Percentiles rank a stretch among this genome's conserved stretches.
Evolutionary conservation across 495 filamentous ascomycete species (phyloP).

Genomic region (Podospora sp.): DNA sequence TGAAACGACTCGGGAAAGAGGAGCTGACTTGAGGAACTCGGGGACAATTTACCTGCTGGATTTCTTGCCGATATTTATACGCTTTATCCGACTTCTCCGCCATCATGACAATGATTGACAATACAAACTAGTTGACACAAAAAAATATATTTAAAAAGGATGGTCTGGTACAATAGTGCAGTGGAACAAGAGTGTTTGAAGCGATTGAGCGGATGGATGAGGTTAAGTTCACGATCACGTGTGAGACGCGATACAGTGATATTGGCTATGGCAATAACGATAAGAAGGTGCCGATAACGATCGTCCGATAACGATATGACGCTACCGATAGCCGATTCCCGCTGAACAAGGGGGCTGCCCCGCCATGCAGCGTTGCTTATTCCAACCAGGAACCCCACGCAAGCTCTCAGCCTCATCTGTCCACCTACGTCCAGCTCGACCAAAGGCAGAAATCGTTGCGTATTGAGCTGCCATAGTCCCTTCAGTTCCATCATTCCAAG

Average conservation of each 20-base stretch:
- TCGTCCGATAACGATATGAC: not conserved
- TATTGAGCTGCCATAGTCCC: not conserved
- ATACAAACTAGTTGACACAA: not conserved
- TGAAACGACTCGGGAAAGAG: too few relatives aligned
- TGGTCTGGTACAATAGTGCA: not conserved
- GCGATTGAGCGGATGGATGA: not conserved
- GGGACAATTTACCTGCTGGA: slow-evolving; percentile 69
- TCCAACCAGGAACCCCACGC: slow-evolving; percentile 13
- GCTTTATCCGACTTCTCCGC: slow-evolving; percentile 58
- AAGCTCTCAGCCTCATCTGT: slow-evolving; percentile 13
- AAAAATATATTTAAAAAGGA: not conserved
- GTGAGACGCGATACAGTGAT: not conserved
- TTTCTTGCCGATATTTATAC: slow-evolving; percentile 92
- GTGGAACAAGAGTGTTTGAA: not conserved
- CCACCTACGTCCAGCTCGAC: not conserved
- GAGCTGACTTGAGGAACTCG: too few relatives aligned
- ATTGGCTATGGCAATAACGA: not conserved
- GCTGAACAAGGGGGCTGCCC: slow-evolving; percentile 7
- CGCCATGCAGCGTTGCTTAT: slow-evolving; percentile 4
- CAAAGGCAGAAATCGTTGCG: not conserved
- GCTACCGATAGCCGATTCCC: not conserved
- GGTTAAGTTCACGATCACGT: not conserved
- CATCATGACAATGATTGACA: slow-evolving; percentile 49
- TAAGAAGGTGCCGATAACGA: not conserved
- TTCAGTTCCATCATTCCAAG: not conserved